phyloP scores from a whole-genome alignment of 1,284 basidiomycete genomes.

The Apiotrichum gracile region DNA sequence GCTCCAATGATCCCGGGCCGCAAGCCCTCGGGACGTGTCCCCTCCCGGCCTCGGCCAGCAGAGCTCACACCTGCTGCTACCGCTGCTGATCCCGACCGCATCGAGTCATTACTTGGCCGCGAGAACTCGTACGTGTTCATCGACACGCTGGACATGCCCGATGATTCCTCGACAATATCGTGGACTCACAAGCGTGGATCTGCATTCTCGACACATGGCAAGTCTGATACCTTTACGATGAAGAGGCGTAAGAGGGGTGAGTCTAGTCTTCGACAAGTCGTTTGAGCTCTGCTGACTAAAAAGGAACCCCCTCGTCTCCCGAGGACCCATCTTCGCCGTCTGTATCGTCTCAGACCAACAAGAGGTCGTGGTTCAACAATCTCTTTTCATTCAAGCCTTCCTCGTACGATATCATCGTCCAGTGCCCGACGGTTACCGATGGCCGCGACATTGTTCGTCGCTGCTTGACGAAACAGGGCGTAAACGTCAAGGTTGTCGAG shows the following conservation, averaged over 20 bases:
- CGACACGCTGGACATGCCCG: constrained; percentile 28
- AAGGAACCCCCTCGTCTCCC: not conserved
- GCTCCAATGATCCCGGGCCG: not conserved
- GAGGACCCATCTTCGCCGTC: not conserved
- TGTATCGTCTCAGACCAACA: constrained; percentile 31
- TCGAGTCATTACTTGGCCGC: constrained; percentile 29
- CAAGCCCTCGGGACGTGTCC: not conserved
- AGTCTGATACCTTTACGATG: constrained; percentile 40
- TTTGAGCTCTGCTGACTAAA: not conserved
- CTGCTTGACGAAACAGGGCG: constrained; percentile 28
- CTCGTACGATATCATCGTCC: constrained; percentile 50
- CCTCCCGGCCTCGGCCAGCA: constrained; percentile 6
- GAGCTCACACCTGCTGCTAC: constrained; percentile 15
- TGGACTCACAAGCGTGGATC: constrained; percentile 29
- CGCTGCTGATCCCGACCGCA: constrained; percentile 15
- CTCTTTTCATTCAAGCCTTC: constrained; percentile 80
- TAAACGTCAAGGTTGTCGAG: constrained; percentile 33
- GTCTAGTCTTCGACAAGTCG: not conserved
- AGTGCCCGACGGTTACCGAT: constrained; percentile 35
- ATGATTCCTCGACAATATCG: constrained; percentile 19
- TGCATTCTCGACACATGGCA: constrained; percentile 23
- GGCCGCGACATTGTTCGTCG: constrained; percentile 32
- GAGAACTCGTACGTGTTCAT: constrained; percentile 44
- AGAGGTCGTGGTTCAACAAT: constrained; percentile 79
- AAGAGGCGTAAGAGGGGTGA: constrained; percentile 40